phyloP scores from a whole-genome alignment of 2,329 filamentous ascomycete species.

The Botrytis deweyae region DNA sequence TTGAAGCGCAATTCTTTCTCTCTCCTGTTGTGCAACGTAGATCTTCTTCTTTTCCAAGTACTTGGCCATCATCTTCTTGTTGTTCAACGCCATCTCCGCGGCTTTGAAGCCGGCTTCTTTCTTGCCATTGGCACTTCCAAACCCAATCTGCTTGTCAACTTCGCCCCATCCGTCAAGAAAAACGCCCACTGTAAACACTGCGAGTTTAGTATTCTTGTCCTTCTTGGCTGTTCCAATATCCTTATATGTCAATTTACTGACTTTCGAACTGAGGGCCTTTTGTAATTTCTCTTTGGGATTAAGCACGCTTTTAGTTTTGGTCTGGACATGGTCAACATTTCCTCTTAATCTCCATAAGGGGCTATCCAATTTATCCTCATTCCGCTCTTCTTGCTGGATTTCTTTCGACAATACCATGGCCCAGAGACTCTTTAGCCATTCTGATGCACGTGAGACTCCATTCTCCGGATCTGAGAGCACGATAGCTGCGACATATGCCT shows the following conservation, averaged over 20 bases:
- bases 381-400: conserved; percentile 45
- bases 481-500: conserved; percentile 82
- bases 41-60: conserved; percentile 49
- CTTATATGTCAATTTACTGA: conserved; percentile 60
- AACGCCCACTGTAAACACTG: conserved; percentile 61
- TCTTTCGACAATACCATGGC: conserved; percentile 58
- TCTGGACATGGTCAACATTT: conserved; percentile 20
- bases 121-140: conserved; percentile 64
- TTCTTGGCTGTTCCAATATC: conserved; percentile 54
- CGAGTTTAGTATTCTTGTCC: conserved; percentile 53
- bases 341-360: conserved; percentile 37
- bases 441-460: conserved; percentile 60
- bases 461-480: conserved; percentile 64
- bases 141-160: conserved; percentile 56
- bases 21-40: conserved; percentile 42
- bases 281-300: conserved; percentile 55
- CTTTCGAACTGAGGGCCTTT: conserved; percentile 50
- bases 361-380: conserved; percentile 29
- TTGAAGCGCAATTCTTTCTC: conserved; percentile 33
- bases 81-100: conserved; percentile 60
- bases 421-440: conserved; percentile 79
- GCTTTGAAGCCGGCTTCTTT: conserved; percentile 68
- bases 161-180: conserved; percentile 70
- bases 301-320: conserved; percentile 26
- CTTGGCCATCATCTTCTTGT: conserved; percentile 58